phyloP scores from a whole-genome alignment of 805 yeast species.

The Sungouiozyma ichnusensis region DNA sequence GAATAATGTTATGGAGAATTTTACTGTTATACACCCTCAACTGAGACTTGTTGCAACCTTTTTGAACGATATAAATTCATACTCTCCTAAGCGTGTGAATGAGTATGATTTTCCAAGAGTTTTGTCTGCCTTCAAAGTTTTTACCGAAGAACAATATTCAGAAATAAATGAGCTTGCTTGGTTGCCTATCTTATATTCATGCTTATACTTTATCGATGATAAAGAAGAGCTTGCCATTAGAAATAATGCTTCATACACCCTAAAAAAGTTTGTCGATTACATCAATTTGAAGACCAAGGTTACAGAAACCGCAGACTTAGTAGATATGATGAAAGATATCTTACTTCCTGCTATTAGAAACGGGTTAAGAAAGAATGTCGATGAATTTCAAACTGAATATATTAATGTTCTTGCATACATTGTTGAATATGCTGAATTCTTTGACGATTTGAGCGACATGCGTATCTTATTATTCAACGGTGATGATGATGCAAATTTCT shows the following conservation, averaged over 20 bases:
- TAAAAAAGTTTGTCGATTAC: constrained; percentile 58
- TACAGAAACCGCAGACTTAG: constrained; percentile 21
- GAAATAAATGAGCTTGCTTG: constrained; percentile 49
- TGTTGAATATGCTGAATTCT: constrained; percentile 37
- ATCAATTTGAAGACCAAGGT: constrained; percentile 25
- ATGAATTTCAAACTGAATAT: constrained; percentile 61
- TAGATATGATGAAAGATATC: constrained; percentile 37
- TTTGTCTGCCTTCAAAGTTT: constrained; percentile 50
- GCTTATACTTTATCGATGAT: constrained; percentile 64
- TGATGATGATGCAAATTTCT: constrained; percentile 79
- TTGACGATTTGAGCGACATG: constrained; percentile 54
- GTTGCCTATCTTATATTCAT: constrained; percentile 64
- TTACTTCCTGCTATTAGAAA: constrained; percentile 55
- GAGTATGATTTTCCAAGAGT: constrained; percentile 75
- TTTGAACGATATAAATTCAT: constrained; percentile 62
- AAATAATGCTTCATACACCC: constrained; percentile 56
- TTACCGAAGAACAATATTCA: constrained; percentile 47
- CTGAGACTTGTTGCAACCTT: constrained; percentile 39
- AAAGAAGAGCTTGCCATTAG: constrained; percentile 72
- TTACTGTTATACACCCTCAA: constrained; percentile 43
- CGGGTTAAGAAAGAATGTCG: constrained; percentile 55
- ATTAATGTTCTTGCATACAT: constrained; percentile 54
- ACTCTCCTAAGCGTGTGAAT: constrained; percentile 46
- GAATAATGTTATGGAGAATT: constrained; percentile 45
- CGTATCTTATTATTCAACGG: constrained; percentile 47